A percentile compares a stretch with the other conserved stretches of the same genome.
Evolutionary conservation across 2,329 filamentous ascomycete species (phyloP).

Genomic region (Fusarium sp.): DNA sequence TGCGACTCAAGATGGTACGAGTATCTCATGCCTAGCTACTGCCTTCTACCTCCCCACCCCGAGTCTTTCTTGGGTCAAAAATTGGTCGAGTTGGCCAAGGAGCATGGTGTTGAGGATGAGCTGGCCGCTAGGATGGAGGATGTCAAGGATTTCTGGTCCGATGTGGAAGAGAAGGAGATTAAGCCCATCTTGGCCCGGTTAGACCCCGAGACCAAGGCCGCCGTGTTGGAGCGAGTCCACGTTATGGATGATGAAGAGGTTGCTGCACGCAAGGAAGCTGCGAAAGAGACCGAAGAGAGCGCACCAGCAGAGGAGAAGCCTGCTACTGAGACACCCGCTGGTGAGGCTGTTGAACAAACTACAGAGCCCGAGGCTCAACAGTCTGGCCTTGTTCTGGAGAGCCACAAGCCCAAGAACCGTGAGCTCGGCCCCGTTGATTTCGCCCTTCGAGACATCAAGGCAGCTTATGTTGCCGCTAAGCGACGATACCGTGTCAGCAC

Average conservation of each 20-base stretch:
- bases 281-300: conserved; percentile 31
- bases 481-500: conserved; percentile 83
- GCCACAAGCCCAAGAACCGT: conserved; percentile 53
- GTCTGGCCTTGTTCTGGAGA: conserved; percentile 40
- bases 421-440: conserved; percentile 65
- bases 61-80: conserved; percentile 86
- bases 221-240: conserved; percentile 71
- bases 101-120: conserved; percentile 75
- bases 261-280: conserved; percentile 37
- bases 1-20: conserved; percentile 98
- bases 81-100: conserved; percentile 79
- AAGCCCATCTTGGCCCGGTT: conserved; percentile 73
- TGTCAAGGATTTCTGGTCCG: conserved; percentile 82
- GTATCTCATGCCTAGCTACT: conserved; percentile 94
- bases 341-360: conserved; percentile 27
- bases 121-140: conserved; percentile 78
- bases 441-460: conserved; percentile 79
- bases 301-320: conserved; percentile 35
- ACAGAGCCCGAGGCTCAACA: conserved; percentile 36
- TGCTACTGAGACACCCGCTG: conserved; percentile 26
- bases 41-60: conserved; percentile 90
- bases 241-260: conserved; percentile 45
- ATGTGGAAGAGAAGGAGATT: conserved; percentile 82
- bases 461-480: conserved; percentile 84
- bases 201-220: conserved; percentile 69